Conservation (phyloP, 495 filamentous ascomycete species). For the Darksidea phi region DNA sequence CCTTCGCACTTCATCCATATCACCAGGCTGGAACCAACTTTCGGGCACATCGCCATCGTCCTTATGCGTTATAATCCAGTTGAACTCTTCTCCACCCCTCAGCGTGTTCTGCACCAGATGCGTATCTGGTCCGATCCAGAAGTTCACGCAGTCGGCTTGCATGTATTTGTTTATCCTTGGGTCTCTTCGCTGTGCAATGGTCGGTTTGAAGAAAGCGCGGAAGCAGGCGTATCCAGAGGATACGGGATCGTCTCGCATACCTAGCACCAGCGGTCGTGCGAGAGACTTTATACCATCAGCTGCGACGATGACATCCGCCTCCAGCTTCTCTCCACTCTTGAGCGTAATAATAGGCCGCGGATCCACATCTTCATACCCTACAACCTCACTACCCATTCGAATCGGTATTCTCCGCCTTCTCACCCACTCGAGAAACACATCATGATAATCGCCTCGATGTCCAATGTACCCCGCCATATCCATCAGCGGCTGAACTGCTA, state of each 20-base stretch:
- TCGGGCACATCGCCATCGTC: slow-evolving; percentile 62
- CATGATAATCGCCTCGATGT: slow-evolving; percentile 63
- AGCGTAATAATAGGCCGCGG: slow-evolving; percentile 47
- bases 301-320: slow-evolving; percentile 59
- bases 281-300: slow-evolving; percentile 63
- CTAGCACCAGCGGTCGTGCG: slow-evolving; percentile 59
- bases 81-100: slow-evolving; percentile 62
- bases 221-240: slow-evolving; percentile 55
- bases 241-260: slow-evolving; percentile 60
- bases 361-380: slow-evolving; percentile 48
- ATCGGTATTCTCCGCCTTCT: slow-evolving; percentile 51
- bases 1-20: slow-evolving; percentile 58
- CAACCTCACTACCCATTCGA: slow-evolving; percentile 50
- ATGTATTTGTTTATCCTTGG: slow-evolving; percentile 37
- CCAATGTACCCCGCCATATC: slow-evolving; percentile 59
- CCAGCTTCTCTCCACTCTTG: slow-evolving; percentile 49
- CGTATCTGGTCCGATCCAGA: slow-evolving; percentile 41
- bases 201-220: slow-evolving; percentile 34
- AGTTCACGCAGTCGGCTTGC: slow-evolving; percentile 36
- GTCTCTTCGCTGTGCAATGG: slow-evolving; percentile 36
- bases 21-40: slow-evolving; percentile 62
- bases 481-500: slow-evolving; percentile 56
- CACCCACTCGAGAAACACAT: slow-evolving; percentile 55
- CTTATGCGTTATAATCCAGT: slow-evolving; percentile 68
- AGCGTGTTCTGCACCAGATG: slow-evolving; percentile 53